These are phyloP conservation scores for Rehmannia glutinosa DNA, from an alignment of 257 asterid species.

Conservation along the genomic window DNA sequence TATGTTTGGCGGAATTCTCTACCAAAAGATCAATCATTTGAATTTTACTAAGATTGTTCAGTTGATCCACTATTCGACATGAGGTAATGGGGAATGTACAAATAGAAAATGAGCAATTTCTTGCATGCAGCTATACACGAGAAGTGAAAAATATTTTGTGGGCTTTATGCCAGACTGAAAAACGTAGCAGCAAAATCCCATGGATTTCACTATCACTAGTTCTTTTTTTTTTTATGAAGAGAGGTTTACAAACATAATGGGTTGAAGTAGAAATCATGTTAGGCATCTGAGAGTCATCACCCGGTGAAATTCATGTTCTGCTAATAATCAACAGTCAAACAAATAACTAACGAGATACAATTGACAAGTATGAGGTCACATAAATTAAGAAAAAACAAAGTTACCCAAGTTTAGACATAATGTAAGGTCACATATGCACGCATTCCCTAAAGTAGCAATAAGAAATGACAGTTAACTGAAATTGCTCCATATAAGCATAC, in stretches of 20 bases:
- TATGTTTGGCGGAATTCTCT: too few species aligned
- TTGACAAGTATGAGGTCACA: background rate
- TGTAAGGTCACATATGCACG: background rate
- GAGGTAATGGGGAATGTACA: background rate
- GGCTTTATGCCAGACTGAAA: background rate
- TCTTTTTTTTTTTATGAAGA: background rate
- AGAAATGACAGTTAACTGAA: background rate
- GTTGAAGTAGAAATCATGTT: too few species aligned
- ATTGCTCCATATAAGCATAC: too few species aligned
- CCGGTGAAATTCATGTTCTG: background rate
- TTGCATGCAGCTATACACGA: too few species aligned
- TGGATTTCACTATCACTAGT: background rate
- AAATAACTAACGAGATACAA: background rate
- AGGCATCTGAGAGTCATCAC: conserved; percentile 13
- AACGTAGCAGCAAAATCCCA: conserved; percentile 1
- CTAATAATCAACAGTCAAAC: too few species aligned
- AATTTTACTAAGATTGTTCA: background rate
- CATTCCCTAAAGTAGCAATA: background rate
- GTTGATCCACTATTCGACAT: background rate
- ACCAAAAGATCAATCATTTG: background rate
- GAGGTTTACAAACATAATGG: too few species aligned
- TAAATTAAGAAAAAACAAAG: background rate
- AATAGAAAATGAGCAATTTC: too few species aligned
- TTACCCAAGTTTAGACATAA: too few species aligned
- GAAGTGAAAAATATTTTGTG: background rate